These are phyloP conservation scores for Hydrangea macrophylla DNA, from an alignment of 148 eudicot genomes.

Conservation along the genomic window DNA sequence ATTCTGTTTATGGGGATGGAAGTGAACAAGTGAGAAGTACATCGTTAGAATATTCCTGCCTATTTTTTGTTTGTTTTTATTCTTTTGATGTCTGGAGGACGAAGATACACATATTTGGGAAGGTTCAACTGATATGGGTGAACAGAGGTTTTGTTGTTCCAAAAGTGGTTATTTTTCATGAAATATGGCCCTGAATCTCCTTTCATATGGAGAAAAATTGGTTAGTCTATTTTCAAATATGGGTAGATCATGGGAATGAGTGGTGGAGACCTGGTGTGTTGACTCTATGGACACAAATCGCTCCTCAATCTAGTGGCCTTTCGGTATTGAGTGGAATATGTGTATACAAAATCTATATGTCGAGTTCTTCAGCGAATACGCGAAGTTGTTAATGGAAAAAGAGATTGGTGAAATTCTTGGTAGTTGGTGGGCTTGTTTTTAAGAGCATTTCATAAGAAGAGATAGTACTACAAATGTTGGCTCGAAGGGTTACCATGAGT, in stretches of 20 bases:
- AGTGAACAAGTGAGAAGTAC: conserved; percentile 13
- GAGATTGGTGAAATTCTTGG: conserved; percentile 1
- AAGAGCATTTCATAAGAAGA: neutral
- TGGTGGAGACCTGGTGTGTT: conserved; percentile 3
- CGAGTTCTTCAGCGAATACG: neutral
- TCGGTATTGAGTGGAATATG: neutral
- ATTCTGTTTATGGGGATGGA: neutral
- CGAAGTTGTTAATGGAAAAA: neutral
- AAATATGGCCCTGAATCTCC: neutral
- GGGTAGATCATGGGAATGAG: neutral
- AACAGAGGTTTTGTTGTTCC: conserved; percentile 2
- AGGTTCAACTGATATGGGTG: neutral
- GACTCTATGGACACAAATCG: neutral
- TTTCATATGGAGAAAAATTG: neutral
- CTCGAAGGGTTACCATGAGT: too few relatives aligned
- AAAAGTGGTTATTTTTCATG: conserved; percentile 1
- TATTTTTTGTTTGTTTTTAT: neutral
- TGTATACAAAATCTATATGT: neutral
- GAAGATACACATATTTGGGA: conserved; percentile 1
- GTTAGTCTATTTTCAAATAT: neutral
- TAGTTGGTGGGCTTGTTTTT: neutral
- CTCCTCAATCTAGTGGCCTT: conserved; percentile 2
- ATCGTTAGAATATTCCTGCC: neutral
- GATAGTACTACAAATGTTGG: too few relatives aligned
- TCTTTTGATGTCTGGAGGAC: conserved; percentile 1